Percentiles rank a stretch among this genome's conserved stretches.
These are phyloP conservation scores for Cicer arietinum DNA, from an alignment of 306 rosid genomes.

Conservation along the genomic window DNA sequence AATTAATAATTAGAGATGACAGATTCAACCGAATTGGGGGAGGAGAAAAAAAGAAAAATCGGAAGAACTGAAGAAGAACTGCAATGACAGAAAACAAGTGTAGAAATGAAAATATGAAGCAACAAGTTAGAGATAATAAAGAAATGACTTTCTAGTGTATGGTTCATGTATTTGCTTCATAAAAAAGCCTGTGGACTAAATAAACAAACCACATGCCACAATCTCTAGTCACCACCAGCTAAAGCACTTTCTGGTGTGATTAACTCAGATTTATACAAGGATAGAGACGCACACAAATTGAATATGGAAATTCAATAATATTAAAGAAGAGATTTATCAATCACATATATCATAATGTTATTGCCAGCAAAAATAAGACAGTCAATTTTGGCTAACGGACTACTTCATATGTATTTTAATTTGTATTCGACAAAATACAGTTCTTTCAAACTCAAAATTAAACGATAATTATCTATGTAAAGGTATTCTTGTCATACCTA, in stretches of 20 bases:
- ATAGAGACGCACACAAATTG: not conserved
- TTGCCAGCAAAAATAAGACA: conserved; percentile 12
- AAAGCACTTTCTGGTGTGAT: conserved; percentile 7
- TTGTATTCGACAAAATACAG: conserved; percentile 17
- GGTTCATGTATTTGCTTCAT: not conserved
- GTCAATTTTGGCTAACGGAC: not conserved
- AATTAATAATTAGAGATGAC: conserved; percentile 7
- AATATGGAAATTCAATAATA: conserved; percentile 11
- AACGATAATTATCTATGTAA: conserved; percentile 19
- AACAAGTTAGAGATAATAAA: conserved; percentile 7
- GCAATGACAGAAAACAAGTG: not conserved
- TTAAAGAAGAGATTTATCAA: conserved; percentile 1
- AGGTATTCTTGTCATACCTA: conserved; percentile 15
- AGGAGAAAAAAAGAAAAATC: not conserved
- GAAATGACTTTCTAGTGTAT: conserved; percentile 13
- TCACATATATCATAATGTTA: not conserved
- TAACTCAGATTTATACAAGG: not conserved
- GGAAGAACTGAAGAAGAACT: not conserved
- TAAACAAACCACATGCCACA: conserved; percentile 1
- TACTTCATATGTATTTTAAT: conserved; percentile 11
- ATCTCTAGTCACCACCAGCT: conserved; percentile 3
- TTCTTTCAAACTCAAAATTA: conserved; percentile 28
- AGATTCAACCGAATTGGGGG: conserved; percentile 14
- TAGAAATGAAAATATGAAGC: conserved; percentile 15
- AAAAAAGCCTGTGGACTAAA: conserved; percentile 32